A percentile compares a stretch with the other conserved stretches of the same genome.
Conservation (phyloP, 2,329 filamentous ascomycete species). For the Colletotrichum sp. region DNA sequence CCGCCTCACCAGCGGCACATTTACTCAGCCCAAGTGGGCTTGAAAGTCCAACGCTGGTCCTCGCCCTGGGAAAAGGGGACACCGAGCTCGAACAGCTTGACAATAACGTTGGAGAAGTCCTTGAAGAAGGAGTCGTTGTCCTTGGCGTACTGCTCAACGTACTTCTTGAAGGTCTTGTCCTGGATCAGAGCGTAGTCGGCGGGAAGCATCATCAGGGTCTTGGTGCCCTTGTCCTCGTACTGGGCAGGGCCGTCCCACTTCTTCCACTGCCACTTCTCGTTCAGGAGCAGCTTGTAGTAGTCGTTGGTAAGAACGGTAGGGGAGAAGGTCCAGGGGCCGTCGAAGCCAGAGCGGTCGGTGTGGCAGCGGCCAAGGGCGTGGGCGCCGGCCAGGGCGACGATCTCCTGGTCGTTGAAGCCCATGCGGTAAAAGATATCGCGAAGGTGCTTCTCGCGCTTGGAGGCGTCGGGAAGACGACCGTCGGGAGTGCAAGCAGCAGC, state of each 20-base stretch:
- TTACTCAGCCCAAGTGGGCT: conserved; percentile 45
- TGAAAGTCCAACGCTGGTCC: conserved; percentile 66
- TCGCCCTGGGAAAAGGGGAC: conserved; percentile 81
- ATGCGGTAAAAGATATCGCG: conserved; percentile 94
- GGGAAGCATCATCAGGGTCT: conserved; percentile 96
- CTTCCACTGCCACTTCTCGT: conserved; percentile 91
- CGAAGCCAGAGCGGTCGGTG: conserved; percentile 84
- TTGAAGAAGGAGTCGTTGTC: conserved; percentile 92
- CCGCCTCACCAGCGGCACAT: not conserved
- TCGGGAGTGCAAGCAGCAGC: conserved; percentile 88
- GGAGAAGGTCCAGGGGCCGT: conserved; percentile 91
- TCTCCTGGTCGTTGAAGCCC: conserved; percentile 97
- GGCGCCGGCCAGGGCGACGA: conserved; percentile 86
- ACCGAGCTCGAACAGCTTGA: conserved; percentile 90
- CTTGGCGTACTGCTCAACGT: conserved; percentile 87
- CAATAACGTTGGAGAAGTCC: conserved; percentile 81
- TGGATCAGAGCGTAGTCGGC: conserved; percentile 86
- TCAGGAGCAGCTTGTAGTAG: conserved; percentile 85
- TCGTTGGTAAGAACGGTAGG: conserved; percentile 94
- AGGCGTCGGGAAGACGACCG: conserved; percentile 82
- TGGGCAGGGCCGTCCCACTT: conserved; percentile 94
- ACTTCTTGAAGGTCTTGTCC: conserved; percentile 84
- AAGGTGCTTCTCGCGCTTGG: conserved; percentile 81
- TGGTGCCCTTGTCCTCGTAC: conserved; percentile 86
- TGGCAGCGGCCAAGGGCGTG: conserved; percentile 92